Evolutionary conservation across 805 yeast species (phyloP), one percentile per base, ranked within the genome.

Genomic region (Saturnispora kantuleensis): DNA sequence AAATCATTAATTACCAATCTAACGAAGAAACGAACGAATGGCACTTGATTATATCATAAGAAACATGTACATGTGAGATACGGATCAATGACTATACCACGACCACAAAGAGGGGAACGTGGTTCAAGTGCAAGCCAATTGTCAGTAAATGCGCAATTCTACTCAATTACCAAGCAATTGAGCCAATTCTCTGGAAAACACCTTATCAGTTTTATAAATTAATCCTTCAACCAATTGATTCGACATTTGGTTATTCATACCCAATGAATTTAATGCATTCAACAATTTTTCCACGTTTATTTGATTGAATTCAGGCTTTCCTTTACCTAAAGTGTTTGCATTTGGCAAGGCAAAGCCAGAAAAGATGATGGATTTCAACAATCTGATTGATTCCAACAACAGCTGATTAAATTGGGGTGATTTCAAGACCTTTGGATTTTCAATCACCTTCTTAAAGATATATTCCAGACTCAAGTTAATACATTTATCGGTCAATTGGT

Each of bases 341-440:
- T 60, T 65, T 5, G 66, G 66, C 11, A 58, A 40, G 12, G 52
- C 54, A 41, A 47, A 58, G 38, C 64, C 71, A 54, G 59, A 64
- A 37, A 51, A 60, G 11, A 54, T 81, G 49, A 84, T 68, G 2
- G 82, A 71, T 52, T 77, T 82, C 58, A 89, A 74, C 17, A 87
- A 65, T 37, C 76, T 67, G 1, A 93, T 77, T 11, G 85, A 68
- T 56, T 90, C 98, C 35, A 60, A 49, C 51, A 78, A 76, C 1
- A 87, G 80, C 33, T 84, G 71, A 47, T 90, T 73, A 52, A 74
- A 76, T 58, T 85, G 89, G 4, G 95, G 95, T 60, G 88, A 96
- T 51, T 77, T 76, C 40, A 79, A 66, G 56, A 81, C 76, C 4
- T 18, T 29, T 35, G 50, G 51, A 21, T 51, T 47, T 10, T 44